Evolutionary conservation across 2,329 filamentous ascomycete species (phyloP).

Genomic region (Volutella citrinella): DNA sequence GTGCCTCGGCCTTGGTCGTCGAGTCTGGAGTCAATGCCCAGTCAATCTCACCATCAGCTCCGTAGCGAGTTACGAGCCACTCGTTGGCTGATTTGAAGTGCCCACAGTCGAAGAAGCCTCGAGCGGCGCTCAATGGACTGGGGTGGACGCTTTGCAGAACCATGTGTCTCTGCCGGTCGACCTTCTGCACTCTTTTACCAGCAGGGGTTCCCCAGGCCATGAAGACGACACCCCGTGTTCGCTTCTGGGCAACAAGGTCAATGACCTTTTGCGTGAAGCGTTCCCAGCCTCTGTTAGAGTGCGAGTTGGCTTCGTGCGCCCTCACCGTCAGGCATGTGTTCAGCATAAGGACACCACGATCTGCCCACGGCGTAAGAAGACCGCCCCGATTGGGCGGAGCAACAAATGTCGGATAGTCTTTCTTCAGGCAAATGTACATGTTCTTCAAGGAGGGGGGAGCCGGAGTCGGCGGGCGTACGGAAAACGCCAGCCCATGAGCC

Average conservation of each 20-base stretch:
- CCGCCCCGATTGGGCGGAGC: slow-evolving; percentile 75
- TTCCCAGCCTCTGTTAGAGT: slow-evolving; percentile 89
- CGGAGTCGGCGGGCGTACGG: slow-evolving; percentile 81
- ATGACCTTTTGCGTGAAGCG: slow-evolving; percentile 88
- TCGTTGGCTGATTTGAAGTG: slow-evolving; percentile 82
- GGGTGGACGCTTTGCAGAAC: slow-evolving; percentile 88
- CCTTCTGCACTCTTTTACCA: slow-evolving; percentile 69
- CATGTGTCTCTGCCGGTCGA: slow-evolving; percentile 72
- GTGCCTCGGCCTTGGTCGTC: slow-evolving; percentile 29
- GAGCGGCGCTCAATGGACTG: slow-evolving; percentile 80
- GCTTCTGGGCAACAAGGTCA: slow-evolving; percentile 75
- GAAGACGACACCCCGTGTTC: slow-evolving; percentile 83
- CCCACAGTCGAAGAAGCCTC: slow-evolving; percentile 79
- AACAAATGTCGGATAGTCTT: slow-evolving; percentile 80
- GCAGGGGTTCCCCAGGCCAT: slow-evolving; percentile 91
- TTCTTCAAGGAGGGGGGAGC: slow-evolving; percentile 90
- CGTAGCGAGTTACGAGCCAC: slow-evolving; percentile 79
- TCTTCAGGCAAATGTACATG: slow-evolving; percentile 85
- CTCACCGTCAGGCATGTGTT: slow-evolving; percentile 95
- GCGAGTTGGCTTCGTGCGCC: slow-evolving; percentile 81
- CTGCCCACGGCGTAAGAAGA: slow-evolving; percentile 88
- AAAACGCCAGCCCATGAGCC: slow-evolving; percentile 95
- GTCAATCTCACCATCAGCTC: slow-evolving; percentile 75
- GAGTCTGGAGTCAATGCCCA: slow-evolving; percentile 62
- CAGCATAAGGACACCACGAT: slow-evolving; percentile 86